These are phyloP conservation scores for Sequoia sempervirens DNA, from an alignment of 75 land plant species.

Conservation along the genomic window DNA sequence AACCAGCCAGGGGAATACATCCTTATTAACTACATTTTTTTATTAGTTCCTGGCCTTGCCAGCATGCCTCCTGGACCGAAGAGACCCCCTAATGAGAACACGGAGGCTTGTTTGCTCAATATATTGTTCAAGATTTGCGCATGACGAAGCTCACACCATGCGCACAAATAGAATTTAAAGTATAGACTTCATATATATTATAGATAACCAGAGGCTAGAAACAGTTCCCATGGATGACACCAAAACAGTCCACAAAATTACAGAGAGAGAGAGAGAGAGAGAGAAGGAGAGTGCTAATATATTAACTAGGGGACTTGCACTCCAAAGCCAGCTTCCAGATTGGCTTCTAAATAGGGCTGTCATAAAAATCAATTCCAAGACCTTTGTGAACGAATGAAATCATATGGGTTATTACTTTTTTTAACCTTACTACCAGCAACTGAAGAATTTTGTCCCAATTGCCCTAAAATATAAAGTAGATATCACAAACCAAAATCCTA, in stretches of 20 bases:
- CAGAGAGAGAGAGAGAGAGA: background rate
- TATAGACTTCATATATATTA: background rate
- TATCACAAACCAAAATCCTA: background rate
- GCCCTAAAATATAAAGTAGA: background rate
- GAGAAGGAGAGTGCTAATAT: background rate
- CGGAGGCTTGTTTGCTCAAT: background rate
- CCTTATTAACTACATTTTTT: background rate
- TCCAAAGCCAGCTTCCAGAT: background rate
- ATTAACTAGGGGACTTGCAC: background rate
- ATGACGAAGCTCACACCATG: background rate
- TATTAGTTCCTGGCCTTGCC: background rate
- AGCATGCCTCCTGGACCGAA: background rate
- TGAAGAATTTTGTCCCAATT: background rate
- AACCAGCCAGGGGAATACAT: background rate
- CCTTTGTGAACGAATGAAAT: background rate
- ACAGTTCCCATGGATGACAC: background rate
- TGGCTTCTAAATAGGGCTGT: background rate
- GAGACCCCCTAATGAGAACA: background rate
- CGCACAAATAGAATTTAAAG: background rate
- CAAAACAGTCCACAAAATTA: background rate
- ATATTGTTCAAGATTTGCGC: background rate
- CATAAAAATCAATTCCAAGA: background rate
- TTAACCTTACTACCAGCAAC: background rate
- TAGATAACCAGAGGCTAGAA: background rate
- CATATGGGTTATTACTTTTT: background rate